Conservation (phyloP, 1,284 basidiomycete genomes). For the Microbotryomycetes sp. region DNA sequence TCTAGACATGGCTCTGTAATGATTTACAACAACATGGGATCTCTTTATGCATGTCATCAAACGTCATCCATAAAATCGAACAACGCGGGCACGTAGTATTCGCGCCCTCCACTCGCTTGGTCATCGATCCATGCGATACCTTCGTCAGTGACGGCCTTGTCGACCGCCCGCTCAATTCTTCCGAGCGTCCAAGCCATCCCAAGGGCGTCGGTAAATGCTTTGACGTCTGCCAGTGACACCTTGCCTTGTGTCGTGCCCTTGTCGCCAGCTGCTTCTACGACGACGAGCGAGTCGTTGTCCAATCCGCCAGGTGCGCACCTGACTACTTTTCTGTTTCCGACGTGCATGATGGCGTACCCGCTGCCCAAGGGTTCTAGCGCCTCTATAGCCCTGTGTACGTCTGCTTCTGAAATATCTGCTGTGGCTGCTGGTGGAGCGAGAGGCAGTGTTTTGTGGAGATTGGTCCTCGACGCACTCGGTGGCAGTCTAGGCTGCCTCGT, state of each 20-base stretch:
- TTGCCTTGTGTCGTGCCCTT: constrained; percentile 63
- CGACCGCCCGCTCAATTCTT: constrained; percentile 66
- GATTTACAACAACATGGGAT: background rate
- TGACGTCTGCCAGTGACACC: constrained; percentile 44
- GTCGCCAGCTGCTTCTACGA: constrained; percentile 45
- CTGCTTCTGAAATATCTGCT: constrained; percentile 59
- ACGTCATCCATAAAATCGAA: constrained; percentile 18
- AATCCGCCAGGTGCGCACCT: constrained; percentile 41
- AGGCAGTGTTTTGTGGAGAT: constrained; percentile 40
- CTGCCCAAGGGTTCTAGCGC: constrained; percentile 78
- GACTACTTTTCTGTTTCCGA: constrained; percentile 41
- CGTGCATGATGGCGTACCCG: constrained; percentile 53
- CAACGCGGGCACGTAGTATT: constrained; percentile 68
- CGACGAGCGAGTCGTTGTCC: constrained; percentile 41
- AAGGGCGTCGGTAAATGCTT: constrained; percentile 44
- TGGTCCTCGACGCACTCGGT: constrained; percentile 2
- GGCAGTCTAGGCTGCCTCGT: constrained; percentile 41
- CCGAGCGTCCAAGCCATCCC: constrained; percentile 70
- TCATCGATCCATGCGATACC: constrained; percentile 93
- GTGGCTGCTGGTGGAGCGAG: constrained; percentile 42
- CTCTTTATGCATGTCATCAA: background rate
- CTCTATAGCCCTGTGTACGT: constrained; percentile 77
- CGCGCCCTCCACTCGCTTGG: constrained; percentile 57
- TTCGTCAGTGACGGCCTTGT: constrained; percentile 82
- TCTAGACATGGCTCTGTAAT: too few relatives aligned